Evolutionary conservation across 352 stramenopile species (phyloP).

Genomic region (Blastocystis sp.): DNA sequence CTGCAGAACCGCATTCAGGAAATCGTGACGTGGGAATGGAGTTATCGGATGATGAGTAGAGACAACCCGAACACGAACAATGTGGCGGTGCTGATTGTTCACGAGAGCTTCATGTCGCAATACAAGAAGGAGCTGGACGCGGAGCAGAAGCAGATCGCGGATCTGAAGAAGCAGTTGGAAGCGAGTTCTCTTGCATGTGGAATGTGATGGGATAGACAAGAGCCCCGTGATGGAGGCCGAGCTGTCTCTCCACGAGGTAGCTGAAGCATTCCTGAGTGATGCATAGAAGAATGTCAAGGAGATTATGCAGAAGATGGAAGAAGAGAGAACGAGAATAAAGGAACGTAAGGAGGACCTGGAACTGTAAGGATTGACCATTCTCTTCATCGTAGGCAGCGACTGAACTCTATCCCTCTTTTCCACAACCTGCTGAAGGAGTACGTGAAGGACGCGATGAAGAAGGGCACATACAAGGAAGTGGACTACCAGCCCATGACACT

Average conservation of each 20-base stretch:
- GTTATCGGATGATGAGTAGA: neutral
- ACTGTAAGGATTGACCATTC: neutral
- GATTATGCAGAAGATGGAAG: neutral
- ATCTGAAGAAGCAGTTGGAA: slow-evolving; percentile 23
- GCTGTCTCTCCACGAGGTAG: slow-evolving; percentile 35
- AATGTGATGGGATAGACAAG: neutral
- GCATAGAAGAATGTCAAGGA: slow-evolving; percentile 13
- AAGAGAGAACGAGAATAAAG: neutral
- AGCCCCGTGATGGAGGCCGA: neutral
- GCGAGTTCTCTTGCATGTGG: neutral
- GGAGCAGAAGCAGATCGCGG: slow-evolving; percentile 3
- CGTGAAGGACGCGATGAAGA: slow-evolving; percentile 45
- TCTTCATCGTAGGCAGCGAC: neutral
- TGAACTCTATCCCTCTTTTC: slow-evolving; percentile 36
- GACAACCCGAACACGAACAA: slow-evolving; percentile 20
- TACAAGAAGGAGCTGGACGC: slow-evolving; percentile 28
- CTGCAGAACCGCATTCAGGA: slow-evolving; percentile 46
- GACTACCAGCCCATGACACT: neutral
- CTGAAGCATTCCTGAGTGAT: neutral
- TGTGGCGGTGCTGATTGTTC: slow-evolving; percentile 49
- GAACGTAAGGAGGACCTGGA: slow-evolving; percentile 12
- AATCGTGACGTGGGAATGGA: slow-evolving; percentile 9
- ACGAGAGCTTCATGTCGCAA: slow-evolving; percentile 56
- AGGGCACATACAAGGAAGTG: slow-evolving; percentile 44
- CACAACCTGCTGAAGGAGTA: slow-evolving; percentile 46